Percentiles rank a stretch among this genome's conserved stretches.
These are phyloP conservation scores for Gloeopeniophorella convolvens DNA, from an alignment of 768 basidiomycete species.

Conservation along the genomic window DNA sequence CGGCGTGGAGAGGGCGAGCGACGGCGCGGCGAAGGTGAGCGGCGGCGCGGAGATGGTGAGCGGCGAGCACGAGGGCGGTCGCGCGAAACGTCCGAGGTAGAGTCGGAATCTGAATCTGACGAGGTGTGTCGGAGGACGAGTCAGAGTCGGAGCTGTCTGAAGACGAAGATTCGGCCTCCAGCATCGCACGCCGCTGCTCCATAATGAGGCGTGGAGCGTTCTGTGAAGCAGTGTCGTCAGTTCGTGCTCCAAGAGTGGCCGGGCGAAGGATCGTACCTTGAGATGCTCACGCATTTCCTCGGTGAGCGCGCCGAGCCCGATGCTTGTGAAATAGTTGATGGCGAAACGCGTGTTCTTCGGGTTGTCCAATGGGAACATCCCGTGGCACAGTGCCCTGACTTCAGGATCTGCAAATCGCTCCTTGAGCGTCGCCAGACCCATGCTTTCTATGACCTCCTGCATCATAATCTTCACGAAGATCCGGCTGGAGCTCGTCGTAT, in stretches of 20 bases:
- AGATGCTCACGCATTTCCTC: slow-evolving; percentile 97
- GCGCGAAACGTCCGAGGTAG: slow-evolving; percentile 32
- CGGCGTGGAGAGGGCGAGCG: slow-evolving; percentile 31
- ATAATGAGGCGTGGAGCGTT: slow-evolving; percentile 90
- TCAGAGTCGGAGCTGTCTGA: slow-evolving; percentile 36
- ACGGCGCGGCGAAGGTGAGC: slow-evolving; percentile 22
- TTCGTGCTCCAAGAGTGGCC: too few species aligned
- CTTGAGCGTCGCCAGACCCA: slow-evolving; percentile 82
- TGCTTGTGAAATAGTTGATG: slow-evolving; percentile 97
- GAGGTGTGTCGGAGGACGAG: too few species aligned
- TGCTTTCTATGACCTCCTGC: slow-evolving; percentile 89
- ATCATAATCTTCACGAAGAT: slow-evolving; percentile 98
- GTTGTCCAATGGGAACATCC: slow-evolving; percentile 94
- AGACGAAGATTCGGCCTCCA: slow-evolving; percentile 57
- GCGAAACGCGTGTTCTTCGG: slow-evolving; percentile 95
- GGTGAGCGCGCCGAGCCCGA: slow-evolving; percentile 84
- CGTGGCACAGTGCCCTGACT: slow-evolving; percentile 59
- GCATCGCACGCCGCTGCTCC: slow-evolving; percentile 87
- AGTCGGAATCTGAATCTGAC: slow-evolving; percentile 36
- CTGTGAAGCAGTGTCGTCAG: slow-evolving; percentile 34
- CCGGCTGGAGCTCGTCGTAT: slow-evolving; percentile 91
- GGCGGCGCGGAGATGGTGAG: slow-evolving; percentile 30
- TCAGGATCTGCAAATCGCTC: slow-evolving; percentile 90
- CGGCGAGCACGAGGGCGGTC: slow-evolving; percentile 26
- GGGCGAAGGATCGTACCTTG: slow-evolving; percentile 47